Base-by-base conservation (phyloP, 192 early-diverging fungal genomes). In the Podila epicladia region DNA sequence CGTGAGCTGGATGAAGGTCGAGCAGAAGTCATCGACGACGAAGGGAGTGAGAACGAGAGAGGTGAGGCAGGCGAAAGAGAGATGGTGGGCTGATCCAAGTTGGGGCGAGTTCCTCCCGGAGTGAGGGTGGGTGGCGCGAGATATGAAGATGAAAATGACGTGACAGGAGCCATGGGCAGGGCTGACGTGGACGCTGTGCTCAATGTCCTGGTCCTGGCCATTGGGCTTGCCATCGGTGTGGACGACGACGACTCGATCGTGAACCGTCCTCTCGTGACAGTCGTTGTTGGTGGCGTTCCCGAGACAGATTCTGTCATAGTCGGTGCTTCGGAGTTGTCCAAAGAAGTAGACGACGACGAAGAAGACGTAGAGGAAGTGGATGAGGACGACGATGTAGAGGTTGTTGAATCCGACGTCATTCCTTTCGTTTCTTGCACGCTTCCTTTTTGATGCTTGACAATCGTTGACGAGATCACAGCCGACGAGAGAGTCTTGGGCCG, bases 221-320 rank as follows among this genome's bases (percentile, higher is more conserved):
- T 61, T 12, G 15, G 41, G 0, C 69, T 48, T 28, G 55, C 15
- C 24, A 33, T 13, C 17, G 59, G 59, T 32, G 26, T 61, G 9
- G 77, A 5, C 26, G 77, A 68, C 6, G 66, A 67, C 4, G 77
- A 80, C 71, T 80, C 77, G 55, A 80, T 80, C 15, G 65, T 80
- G 62, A 80, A 80, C 45, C 77, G 65, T 9, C 77, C 77, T 5
- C 67, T 37, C 9, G 71, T 80, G 11, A 65, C 68, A 9, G 58
- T 77, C 24, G 57, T 64, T 0, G 77, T 80, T 33, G 55, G 12
- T 28, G 66, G 50, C 35, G 58, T 26, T 26, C 20, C 13, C 31
- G 58, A 49, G 58, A 38, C 8, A 13, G 67, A 48, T 12, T 17
- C 53, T 55, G 53, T 11, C 19, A 22, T 22, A 17, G 17, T 26